Evolutionary conservation across 306 rosid genomes (phyloP).

Genomic region (Lablab purpureus): DNA sequence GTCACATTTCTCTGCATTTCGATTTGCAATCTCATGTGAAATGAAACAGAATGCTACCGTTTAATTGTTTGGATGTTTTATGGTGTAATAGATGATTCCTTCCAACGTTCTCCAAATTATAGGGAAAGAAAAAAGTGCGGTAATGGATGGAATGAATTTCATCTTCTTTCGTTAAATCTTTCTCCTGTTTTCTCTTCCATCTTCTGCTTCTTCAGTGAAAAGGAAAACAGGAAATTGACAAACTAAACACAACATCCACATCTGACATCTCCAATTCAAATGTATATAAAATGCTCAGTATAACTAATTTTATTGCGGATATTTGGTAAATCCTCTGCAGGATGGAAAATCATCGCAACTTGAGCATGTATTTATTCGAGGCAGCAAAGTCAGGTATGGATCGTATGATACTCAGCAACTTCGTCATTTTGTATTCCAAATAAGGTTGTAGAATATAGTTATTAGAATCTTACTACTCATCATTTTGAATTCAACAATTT

Average conservation of each 20-base stretch:
- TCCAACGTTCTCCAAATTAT: too few species aligned
- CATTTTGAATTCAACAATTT: neutral
- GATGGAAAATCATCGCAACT: constrained; percentile 93
- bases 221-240: neutral
- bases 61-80: too few species aligned
- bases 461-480: neutral
- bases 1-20: neutral
- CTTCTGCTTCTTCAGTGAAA: neutral
- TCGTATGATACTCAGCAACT: constrained; percentile 16
- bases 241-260: neutral
- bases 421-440: constrained; percentile 21
- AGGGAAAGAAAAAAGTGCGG: too few species aligned
- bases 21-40: neutral
- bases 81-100: too few species aligned
- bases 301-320: constrained; percentile 37
- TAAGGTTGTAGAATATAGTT: neutral
- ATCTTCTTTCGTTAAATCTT: too few species aligned
- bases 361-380: constrained; percentile 94
- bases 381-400: constrained; percentile 95
- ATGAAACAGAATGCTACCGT: too few species aligned
- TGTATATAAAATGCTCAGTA: constrained; percentile 11
- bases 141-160: too few species aligned
- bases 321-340: constrained; percentile 51
- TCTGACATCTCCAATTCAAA: constrained; percentile 23
- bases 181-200: too few species aligned